Evolutionary conservation across 805 yeast genomes (phyloP).

Genomic region (Hanseniaspora lindneri): DNA sequence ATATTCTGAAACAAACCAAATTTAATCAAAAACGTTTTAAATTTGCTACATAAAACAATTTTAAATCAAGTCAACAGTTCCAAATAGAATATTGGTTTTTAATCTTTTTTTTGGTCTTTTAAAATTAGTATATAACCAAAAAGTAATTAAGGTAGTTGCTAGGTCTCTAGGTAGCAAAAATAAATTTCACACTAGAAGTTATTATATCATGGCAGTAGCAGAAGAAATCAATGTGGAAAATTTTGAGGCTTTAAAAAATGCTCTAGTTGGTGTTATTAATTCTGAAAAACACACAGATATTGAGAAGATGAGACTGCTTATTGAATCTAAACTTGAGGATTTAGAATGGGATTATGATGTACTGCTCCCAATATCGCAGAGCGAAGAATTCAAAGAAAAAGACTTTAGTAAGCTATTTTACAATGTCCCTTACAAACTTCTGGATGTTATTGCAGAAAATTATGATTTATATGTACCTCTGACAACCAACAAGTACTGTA

Average conservation of each 20-base stretch:
- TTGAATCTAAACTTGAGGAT: background rate
- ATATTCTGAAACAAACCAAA: no score
- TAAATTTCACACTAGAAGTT: no score
- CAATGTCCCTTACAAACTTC: conserved; percentile 2
- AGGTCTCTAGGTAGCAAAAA: no score
- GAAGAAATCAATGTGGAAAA: background rate
- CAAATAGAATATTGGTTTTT: no score
- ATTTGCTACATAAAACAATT: no score
- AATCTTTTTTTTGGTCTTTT: no score
- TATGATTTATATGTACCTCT: background rate
- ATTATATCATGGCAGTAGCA: no score
- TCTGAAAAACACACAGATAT: background rate
- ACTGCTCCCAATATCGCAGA: background rate
- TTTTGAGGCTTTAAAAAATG: background rate
- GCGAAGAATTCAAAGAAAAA: background rate
- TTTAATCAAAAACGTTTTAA: no score
- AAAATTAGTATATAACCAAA: no score
- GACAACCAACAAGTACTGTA: background rate
- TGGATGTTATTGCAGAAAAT: background rate
- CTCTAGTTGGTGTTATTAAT: background rate
- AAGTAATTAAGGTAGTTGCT: no score
- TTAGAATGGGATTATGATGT: conserved; percentile 1
- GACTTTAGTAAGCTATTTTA: background rate
- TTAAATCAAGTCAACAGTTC: no score
- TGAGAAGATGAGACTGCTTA: background rate